Conservation (phyloP, 495 filamentous ascomycete species). For the Lichina pygmaea region DNA sequence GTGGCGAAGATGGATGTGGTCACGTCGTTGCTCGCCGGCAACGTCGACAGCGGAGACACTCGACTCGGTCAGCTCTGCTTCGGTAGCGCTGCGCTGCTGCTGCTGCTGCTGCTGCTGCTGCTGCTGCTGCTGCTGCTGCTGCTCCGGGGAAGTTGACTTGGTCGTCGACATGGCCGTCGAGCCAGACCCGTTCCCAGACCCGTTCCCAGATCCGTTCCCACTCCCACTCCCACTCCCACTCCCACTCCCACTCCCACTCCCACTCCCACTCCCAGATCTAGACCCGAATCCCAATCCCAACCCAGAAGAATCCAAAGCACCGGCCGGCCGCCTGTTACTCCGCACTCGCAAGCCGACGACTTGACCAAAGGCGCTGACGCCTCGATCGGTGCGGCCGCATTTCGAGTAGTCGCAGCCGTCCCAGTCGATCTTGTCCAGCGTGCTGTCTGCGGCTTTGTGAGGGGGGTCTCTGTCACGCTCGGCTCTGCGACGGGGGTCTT, state of each 20-base stretch:
- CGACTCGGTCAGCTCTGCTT: neutral
- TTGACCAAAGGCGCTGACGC: slow-evolving; percentile 92
- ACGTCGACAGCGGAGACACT: neutral
- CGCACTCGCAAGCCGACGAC: slow-evolving; percentile 63
- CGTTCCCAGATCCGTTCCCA: too few relatives aligned
- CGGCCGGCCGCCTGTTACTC: slow-evolving; percentile 27
- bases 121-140: slow-evolving; percentile 5
- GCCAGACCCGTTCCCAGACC: too few relatives aligned
- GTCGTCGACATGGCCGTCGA: too few relatives aligned
- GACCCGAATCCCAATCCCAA: slow-evolving; percentile 12
- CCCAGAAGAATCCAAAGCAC: neutral
- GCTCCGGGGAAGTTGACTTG: neutral
- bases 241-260: too few relatives aligned
- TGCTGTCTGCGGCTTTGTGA: neutral
- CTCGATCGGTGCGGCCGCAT: slow-evolving; percentile 74
- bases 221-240: too few relatives aligned
- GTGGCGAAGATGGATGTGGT: too few relatives aligned
- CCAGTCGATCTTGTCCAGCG: slow-evolving; percentile 30
- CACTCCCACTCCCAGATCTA: too few relatives aligned
- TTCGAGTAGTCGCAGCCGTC: slow-evolving; percentile 71
- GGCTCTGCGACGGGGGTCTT: too few relatives aligned
- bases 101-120: neutral
- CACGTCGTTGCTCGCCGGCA: neutral
- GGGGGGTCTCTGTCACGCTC: too few relatives aligned
- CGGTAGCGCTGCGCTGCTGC: neutral